These are phyloP conservation scores for Yamadazyma akitaensis DNA, from an alignment of 805 yeast genomes.

Conservation along the genomic window DNA sequence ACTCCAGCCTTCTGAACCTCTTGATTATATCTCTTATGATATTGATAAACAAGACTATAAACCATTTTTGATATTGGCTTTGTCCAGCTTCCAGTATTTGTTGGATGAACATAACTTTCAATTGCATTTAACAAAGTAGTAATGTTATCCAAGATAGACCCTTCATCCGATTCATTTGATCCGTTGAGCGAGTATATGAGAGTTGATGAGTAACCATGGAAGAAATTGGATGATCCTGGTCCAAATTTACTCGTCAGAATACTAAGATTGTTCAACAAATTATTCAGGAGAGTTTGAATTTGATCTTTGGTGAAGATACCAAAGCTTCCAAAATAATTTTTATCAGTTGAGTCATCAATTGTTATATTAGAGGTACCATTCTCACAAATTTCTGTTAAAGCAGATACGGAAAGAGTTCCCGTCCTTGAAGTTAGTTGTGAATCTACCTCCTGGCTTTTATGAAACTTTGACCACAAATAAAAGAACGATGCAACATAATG, in stretches of 20 bases:
- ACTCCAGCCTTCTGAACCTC: constrained; percentile 41
- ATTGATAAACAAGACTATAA: constrained; percentile 55
- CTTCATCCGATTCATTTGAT: constrained; percentile 31
- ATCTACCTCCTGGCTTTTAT: constrained; percentile 51
- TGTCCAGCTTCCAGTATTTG: constrained; percentile 91
- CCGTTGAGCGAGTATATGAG: constrained; percentile 65
- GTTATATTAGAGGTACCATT: constrained; percentile 13
- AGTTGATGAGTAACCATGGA: constrained; percentile 41
- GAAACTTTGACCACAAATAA: constrained; percentile 64
- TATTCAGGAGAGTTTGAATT: constrained; percentile 55
- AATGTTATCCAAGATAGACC: constrained; percentile 51
- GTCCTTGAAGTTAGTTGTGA: constrained; percentile 61
- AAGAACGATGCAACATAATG: constrained; percentile 65
- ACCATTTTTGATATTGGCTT: constrained; percentile 61
- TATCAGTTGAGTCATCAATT: background rate
- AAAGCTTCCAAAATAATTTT: constrained; percentile 37
- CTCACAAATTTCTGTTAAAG: constrained; percentile 30
- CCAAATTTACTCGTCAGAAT: constrained; percentile 49
- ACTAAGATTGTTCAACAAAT: constrained; percentile 43
- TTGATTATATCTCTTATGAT: constrained; percentile 53
- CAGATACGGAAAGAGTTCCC: constrained; percentile 55
- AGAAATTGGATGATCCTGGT: constrained; percentile 37
- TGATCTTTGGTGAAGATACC: constrained; percentile 69
- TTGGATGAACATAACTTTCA: constrained; percentile 85
- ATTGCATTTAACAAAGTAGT: constrained; percentile 61